These are phyloP conservation scores for Vaccinium macrocarpon DNA, from an alignment of 148 eudicot genomes.

Conservation along the genomic window DNA sequence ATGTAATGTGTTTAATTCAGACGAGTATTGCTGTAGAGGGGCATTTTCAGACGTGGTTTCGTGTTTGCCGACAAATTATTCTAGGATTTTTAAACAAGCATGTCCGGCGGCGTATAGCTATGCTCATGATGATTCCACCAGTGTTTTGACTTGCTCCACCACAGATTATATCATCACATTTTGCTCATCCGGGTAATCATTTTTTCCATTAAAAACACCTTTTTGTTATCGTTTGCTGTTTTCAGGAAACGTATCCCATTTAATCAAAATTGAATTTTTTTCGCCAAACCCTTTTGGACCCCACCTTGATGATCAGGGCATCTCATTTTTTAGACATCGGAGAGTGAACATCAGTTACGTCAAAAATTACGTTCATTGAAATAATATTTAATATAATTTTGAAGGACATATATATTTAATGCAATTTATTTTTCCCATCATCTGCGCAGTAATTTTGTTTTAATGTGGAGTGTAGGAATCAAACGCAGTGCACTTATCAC, in stretches of 20 bases:
- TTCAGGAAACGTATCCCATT: no score
- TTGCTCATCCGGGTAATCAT: conserved; percentile 57
- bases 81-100: conserved; percentile 58
- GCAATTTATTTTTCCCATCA: neutral
- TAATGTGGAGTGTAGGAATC: conserved; percentile 26
- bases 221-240: no score
- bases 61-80: conserved; percentile 66
- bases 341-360: no score
- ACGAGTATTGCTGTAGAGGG: conserved; percentile 80
- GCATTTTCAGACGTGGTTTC: conserved; percentile 43
- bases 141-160: conserved; percentile 59
- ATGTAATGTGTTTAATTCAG: conserved; percentile 71
- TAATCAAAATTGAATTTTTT: no score
- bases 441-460: neutral
- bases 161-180: conserved; percentile 66
- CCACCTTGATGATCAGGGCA: no score
- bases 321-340: neutral
- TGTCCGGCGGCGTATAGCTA: conserved; percentile 83
- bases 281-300: no score
- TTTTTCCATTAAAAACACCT: neutral
- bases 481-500: conserved; percentile 39
- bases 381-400: no score
- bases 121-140: conserved; percentile 80
- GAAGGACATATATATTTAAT: no score
- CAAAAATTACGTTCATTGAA: neutral